phyloP scores from a whole-genome alignment of 345 rosid species.

The Raphanus sativus region DNA sequence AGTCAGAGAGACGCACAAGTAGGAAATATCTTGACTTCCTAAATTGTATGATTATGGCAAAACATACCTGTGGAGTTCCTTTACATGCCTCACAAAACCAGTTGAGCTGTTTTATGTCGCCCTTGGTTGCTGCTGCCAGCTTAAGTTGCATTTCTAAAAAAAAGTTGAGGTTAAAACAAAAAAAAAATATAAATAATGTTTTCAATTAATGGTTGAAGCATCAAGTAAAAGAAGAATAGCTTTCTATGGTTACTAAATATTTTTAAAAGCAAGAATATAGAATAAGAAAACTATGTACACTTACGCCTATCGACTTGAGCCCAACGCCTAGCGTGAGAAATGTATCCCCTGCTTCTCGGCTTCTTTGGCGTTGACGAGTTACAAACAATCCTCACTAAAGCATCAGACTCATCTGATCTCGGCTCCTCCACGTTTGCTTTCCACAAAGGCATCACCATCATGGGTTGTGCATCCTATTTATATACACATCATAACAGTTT shows the following conservation, averaged over 20 bases:
- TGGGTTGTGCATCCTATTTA: conserved; percentile 83
- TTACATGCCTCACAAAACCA: conserved; percentile 93
- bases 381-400: conserved; percentile 71
- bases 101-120: conserved; percentile 69
- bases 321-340: conserved; percentile 57
- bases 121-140: conserved; percentile 70
- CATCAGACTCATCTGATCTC: conserved; percentile 61
- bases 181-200: neutral
- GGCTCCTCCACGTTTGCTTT: conserved; percentile 82
- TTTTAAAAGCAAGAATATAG: neutral
- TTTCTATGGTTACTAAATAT: neutral
- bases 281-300: conserved; percentile 31
- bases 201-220: neutral
- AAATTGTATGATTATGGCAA: neutral
- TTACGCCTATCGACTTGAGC: conserved; percentile 69
- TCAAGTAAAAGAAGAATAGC: neutral
- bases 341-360: conserved; percentile 45
- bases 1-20: neutral
- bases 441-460: conserved; percentile 71
- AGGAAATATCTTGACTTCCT: neutral
- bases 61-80: conserved; percentile 81
- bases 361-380: conserved; percentile 63
- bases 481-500: conserved; percentile 7
- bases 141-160: conserved; percentile 66
- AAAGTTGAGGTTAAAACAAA: neutral